Percentiles rank a stretch among this genome's conserved stretches.
Conservation (phyloP, 1,139 yeast genomes). For the Saccharomyces pastorianus region DNA sequence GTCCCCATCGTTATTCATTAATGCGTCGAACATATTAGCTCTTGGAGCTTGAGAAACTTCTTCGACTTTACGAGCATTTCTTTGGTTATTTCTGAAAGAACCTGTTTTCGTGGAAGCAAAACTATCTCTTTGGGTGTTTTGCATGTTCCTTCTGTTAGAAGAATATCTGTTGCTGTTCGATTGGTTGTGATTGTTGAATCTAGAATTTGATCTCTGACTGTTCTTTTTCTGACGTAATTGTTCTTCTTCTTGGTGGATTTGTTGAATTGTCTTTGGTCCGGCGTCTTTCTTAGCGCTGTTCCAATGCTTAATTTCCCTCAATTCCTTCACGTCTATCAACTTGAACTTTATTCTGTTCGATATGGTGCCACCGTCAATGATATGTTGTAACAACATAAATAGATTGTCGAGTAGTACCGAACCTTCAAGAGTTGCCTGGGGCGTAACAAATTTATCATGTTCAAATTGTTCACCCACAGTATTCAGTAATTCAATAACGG, state of each 20-base stretch:
- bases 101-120: constrained; percentile 28
- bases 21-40: constrained; percentile 29
- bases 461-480: constrained; percentile 84
- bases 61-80: constrained; percentile 20
- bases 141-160: constrained; percentile 17
- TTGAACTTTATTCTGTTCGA: constrained; percentile 79
- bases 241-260: constrained; percentile 75
- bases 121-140: constrained; percentile 22
- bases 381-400: constrained; percentile 51
- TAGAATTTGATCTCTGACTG: constrained; percentile 26
- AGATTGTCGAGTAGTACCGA: constrained; percentile 46
- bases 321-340: constrained; percentile 81
- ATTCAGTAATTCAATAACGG: constrained; percentile 70
- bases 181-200: constrained; percentile 18
- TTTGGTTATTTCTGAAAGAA: constrained; percentile 25
- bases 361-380: constrained; percentile 50
- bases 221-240: constrained; percentile 37
- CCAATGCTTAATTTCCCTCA: constrained; percentile 43
- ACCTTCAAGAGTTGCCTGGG: constrained; percentile 25
- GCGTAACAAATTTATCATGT: constrained; percentile 29
- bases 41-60: constrained; percentile 23
- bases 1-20: constrained; percentile 29
- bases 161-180: constrained; percentile 12
- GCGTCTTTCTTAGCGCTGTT: constrained; percentile 44
- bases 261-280: constrained; percentile 90